Conservation (phyloP, 768 basidiomycete species). For the Hortiboletus campestris region DNA sequence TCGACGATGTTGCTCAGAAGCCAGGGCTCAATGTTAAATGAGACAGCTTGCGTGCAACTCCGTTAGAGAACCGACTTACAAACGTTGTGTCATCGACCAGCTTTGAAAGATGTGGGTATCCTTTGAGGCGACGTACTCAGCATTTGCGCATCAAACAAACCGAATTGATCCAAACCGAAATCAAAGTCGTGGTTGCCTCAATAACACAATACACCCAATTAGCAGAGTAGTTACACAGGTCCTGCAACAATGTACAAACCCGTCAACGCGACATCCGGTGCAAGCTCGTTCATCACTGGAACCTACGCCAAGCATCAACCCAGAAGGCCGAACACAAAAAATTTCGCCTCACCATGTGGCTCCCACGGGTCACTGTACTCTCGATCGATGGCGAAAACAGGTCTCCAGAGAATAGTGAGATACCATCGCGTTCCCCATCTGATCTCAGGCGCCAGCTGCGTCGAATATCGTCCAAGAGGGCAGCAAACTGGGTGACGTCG, state of each 20-base stretch:
- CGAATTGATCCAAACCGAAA: slow-evolving; percentile 49
- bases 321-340: neutral
- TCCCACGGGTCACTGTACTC: slow-evolving; percentile 83
- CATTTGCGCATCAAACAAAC: neutral
- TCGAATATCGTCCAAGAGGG: slow-evolving; percentile 62
- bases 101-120: slow-evolving; percentile 61
- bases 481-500: slow-evolving; percentile 84
- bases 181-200: slow-evolving; percentile 92
- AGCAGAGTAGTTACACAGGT: neutral
- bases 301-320: slow-evolving; percentile 45
- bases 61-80: slow-evolving; percentile 40
- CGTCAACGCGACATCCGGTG: slow-evolving; percentile 72
- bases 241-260: slow-evolving; percentile 45
- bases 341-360: slow-evolving; percentile 69
- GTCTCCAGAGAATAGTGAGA: slow-evolving; percentile 87
- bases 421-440: slow-evolving; percentile 62
- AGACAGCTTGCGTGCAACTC: neutral
- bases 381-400: slow-evolving; percentile 86
- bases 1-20: slow-evolving; percentile 84
- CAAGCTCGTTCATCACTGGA: slow-evolving; percentile 77
- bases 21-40: slow-evolving; percentile 62
- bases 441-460: slow-evolving; percentile 48
- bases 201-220: neutral
- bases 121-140: slow-evolving; percentile 27
- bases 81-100: slow-evolving; percentile 74